Base-by-base conservation (phyloP, 208 protist genomes). In the Cochliopodium minus region DNA sequence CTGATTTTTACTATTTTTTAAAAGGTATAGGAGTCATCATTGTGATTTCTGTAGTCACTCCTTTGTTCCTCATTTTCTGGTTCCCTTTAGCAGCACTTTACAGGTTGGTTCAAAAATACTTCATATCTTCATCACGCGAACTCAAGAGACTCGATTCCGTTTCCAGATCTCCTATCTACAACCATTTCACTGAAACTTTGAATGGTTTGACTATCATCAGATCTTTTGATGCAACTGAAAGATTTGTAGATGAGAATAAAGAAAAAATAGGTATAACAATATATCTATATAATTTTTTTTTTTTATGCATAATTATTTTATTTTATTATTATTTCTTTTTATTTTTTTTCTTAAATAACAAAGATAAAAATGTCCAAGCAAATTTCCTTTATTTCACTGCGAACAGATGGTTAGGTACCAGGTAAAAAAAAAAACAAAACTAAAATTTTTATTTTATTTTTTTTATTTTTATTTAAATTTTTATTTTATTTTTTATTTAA, bases 81-180 rank as follows among this genome's bases (percentile, higher is more conserved):
- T 23, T 82, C 26, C 79, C 79, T 11, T 55, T 77, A n/a, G 64
- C 32, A 22, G 66, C 70, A 29, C 25, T 86, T n/a, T 88, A 83
- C 67, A 66, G 68, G 43, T 54, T 50, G 35, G 40, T 88, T 33
- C 74, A 81, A 25, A 4, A 66, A 4, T 74, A 76, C 53, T 90
- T 81, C 57, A 69, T 72, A 30, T 33, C 63, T 1, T 65, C 71
- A 25, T 71, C 70, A 20, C 64, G 85, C 6, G 85, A 91, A 60
- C 48, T 93, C 26, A 74, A 81, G 49, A 74, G 90, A 32, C 67
- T 90, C 7, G 70, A 81, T 6, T 66, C 70, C 33, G 71, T 84
- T 7, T 62, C 74, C 2, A 74, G 78, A 29, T 81, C 79, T 13
- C 89, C 87, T 4, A 53, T 92, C 13, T 77, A 87, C 59, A 43